Percentiles rank a stretch among this genome's conserved stretches.
phyloP scores from a whole-genome alignment of 495 filamentous ascomycete species.

The Letharia columbiana region DNA sequence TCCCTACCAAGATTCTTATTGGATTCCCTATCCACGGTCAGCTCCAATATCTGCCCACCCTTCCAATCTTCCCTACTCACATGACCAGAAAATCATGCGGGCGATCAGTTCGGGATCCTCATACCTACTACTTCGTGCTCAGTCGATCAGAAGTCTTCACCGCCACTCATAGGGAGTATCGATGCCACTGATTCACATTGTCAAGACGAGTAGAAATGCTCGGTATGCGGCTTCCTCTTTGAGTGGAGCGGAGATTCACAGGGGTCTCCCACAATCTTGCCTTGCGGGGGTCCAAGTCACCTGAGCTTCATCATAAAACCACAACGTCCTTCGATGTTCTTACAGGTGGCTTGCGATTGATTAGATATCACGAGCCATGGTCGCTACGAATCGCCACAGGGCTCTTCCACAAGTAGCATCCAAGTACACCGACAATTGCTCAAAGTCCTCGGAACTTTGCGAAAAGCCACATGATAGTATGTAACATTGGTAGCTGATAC shows the following conservation, averaged over 20 bases:
- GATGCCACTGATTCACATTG: not conserved
- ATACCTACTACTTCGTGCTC: not conserved
- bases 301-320: not conserved
- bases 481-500: conserved; percentile 1
- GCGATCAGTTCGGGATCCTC: conserved; percentile 14
- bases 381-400: not conserved
- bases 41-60: not conserved
- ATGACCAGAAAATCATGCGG: conserved; percentile 30
- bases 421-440: not conserved
- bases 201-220: not conserved
- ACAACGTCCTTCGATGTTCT: not conserved
- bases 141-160: not conserved
- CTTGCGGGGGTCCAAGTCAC: not conserved
- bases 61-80: conserved; percentile 26
- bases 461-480: conserved; percentile 7
- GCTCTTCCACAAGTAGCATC: conserved; percentile 9
- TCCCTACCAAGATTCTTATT: conserved; percentile 4
- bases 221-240: not conserved
- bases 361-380: not conserved
- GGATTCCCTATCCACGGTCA: not conserved
- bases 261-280: not conserved
- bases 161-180: not conserved
- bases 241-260: not conserved
- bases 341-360: not conserved
- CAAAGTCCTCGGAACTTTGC: conserved; percentile 11